Percentiles rank a stretch among this genome's conserved stretches.
Evolutionary conservation across 2,329 filamentous ascomycete genomes (phyloP).

Genomic region (Fusarium udum): DNA sequence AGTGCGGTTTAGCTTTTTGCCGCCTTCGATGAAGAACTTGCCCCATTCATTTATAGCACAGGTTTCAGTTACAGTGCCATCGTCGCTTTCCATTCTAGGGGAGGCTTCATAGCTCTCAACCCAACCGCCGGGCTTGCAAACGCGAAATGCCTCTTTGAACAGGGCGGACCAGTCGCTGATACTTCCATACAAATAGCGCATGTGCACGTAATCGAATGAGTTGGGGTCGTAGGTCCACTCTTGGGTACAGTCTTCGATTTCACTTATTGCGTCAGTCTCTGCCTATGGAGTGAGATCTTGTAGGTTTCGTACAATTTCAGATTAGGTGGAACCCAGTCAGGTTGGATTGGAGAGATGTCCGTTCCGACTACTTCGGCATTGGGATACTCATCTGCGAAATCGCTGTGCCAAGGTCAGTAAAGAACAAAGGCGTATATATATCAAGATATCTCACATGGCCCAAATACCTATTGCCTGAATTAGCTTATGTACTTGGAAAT

Average conservation of each 20-base stretch:
- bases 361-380: constrained; percentile 58
- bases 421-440: rapidly evolving
- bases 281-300: rapidly evolving
- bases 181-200: constrained; percentile 64
- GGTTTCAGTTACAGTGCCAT: constrained; percentile 43
- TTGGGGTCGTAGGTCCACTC: constrained; percentile 42
- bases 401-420: constrained; percentile 49
- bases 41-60: constrained; percentile 45
- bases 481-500: rapidly evolving
- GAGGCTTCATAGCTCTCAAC: constrained; percentile 48
- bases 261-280: not conserved
- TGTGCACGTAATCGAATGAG: constrained; percentile 69
- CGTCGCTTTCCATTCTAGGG: constrained; percentile 44
- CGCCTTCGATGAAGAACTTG: constrained; percentile 43
- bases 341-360: constrained; percentile 67
- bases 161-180: constrained; percentile 65
- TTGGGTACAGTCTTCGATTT: constrained; percentile 46
- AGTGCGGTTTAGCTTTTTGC: constrained; percentile 44
- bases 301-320: constrained; percentile 52
- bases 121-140: constrained; percentile 65
- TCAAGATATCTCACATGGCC: constrained; percentile 50
- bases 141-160: constrained; percentile 59
- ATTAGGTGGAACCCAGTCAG: constrained; percentile 56
- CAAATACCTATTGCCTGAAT: constrained; percentile 48
- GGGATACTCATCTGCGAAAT: constrained; percentile 56